These are phyloP conservation scores for Candida hispaniensis DNA, from an alignment of 805 yeast species.

Conservation along the genomic window DNA sequence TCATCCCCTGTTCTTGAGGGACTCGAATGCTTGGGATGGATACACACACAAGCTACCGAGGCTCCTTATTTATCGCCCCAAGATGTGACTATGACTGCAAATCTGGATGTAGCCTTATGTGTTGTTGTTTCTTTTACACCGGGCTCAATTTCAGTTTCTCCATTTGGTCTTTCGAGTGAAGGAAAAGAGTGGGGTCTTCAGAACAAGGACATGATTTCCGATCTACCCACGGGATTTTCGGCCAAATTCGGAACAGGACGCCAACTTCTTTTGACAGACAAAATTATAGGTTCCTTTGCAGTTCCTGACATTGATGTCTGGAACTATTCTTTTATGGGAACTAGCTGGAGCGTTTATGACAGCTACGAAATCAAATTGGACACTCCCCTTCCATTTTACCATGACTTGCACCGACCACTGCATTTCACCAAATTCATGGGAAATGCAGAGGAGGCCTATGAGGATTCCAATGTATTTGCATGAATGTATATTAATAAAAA, in stretches of 20 bases:
- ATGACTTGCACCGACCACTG: conserved; percentile 76
- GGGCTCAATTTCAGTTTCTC: conserved; percentile 72
- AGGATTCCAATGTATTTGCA: too few species aligned
- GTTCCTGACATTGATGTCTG: conserved; percentile 79
- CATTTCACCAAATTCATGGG: conserved; percentile 73
- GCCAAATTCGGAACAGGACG: conserved; percentile 47
- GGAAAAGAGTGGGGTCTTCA: conserved; percentile 72
- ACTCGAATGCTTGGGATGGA: conserved; percentile 80
- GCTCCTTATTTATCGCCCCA: conserved; percentile 50
- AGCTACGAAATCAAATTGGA: conserved; percentile 59
- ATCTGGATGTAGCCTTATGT: conserved; percentile 35
- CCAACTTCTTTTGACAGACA: conserved; percentile 64
- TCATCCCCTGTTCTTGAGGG: conserved; percentile 37
- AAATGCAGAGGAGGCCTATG: conserved; percentile 35
- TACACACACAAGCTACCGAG: conserved; percentile 78
- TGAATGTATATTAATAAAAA: too few species aligned
- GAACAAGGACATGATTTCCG: conserved; percentile 45
- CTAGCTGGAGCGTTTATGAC: conserved; percentile 60
- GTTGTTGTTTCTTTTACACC: conserved; percentile 64
- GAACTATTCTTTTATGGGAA: conserved; percentile 86
- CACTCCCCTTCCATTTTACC: conserved; percentile 71
- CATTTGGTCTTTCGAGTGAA: conserved; percentile 46
- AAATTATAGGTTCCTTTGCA: conserved; percentile 68
- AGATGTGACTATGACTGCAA: conserved; percentile 56
- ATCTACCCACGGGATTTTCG: conserved; percentile 57